These are phyloP conservation scores for Colletotrichum eleusines DNA, from an alignment of 2,329 filamentous ascomycete genomes.

Conservation along the genomic window DNA sequence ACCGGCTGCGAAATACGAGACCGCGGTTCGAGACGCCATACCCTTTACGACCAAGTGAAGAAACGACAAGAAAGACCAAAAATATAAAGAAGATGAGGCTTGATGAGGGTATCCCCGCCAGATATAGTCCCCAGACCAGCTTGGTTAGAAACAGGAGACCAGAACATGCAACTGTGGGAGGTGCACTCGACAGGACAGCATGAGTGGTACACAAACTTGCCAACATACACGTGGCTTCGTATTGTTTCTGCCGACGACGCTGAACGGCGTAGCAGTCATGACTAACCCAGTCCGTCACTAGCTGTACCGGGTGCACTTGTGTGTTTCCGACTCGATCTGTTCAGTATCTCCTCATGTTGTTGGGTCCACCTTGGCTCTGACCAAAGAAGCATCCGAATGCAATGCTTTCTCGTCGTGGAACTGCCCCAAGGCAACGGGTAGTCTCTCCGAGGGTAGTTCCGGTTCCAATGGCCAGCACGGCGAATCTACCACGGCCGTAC, in stretches of 20 bases:
- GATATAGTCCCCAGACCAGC: slow-evolving; percentile 1
- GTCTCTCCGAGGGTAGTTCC: background rate
- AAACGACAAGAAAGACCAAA: background rate
- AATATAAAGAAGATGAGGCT: slow-evolving; percentile 1
- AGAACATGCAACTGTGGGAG: background rate
- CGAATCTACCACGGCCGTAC: background rate
- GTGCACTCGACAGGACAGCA: background rate
- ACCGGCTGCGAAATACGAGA: slow-evolving; percentile 7
- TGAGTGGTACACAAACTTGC: slow-evolving; percentile 25
- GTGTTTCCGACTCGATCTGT: slow-evolving; percentile 18
- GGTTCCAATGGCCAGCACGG: background rate
- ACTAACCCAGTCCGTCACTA: slow-evolving; percentile 3
- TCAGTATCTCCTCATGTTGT: slow-evolving; percentile 19
- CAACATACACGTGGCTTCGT: slow-evolving; percentile 14
- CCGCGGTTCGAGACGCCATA: slow-evolving; percentile 4
- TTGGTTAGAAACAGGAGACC: background rate
- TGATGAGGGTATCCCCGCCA: background rate
- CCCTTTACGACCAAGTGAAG: background rate
- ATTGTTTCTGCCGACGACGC: slow-evolving; percentile 20
- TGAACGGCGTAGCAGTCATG: slow-evolving; percentile 7
- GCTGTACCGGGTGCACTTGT: slow-evolving; percentile 3
- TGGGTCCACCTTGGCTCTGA: background rate
- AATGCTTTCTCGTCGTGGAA: background rate
- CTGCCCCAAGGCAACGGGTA: background rate
- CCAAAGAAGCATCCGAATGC: background rate